Evolutionary conservation across 805 yeast species (phyloP).

Genomic region (Wickerhamiella siamensis): DNA sequence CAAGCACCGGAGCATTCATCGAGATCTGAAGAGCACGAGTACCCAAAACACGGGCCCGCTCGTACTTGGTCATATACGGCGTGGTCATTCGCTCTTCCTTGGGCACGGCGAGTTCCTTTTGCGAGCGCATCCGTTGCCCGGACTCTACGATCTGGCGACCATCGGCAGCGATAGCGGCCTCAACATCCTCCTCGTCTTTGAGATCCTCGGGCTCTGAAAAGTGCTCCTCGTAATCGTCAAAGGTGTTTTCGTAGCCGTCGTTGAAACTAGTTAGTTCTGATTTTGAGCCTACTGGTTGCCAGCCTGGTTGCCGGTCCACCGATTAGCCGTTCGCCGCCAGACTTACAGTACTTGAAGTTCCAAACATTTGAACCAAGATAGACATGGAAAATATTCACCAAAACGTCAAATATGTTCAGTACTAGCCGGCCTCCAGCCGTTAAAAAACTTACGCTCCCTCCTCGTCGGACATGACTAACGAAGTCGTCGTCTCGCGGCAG

Average conservation of each 20-base stretch:
- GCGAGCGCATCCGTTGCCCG: slow-evolving; percentile 49
- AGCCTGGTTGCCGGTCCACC: no score
- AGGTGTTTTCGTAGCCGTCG: slow-evolving; percentile 44
- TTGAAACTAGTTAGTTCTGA: slow-evolving; percentile 33
- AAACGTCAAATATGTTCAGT: no score
- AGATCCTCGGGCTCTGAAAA: slow-evolving; percentile 57
- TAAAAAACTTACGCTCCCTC: slow-evolving; percentile 27
- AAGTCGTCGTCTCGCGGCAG: neutral
- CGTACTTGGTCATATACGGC: slow-evolving; percentile 98
- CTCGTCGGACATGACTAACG: slow-evolving; percentile 29
- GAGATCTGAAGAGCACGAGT: slow-evolving; percentile 96
- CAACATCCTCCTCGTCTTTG: slow-evolving; percentile 30
- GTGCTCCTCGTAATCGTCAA: slow-evolving; percentile 57
- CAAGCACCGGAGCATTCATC: slow-evolving; percentile 96
- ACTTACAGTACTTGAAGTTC: neutral
- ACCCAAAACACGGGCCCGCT: slow-evolving; percentile 93
- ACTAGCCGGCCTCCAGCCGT: no score
- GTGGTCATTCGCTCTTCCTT: slow-evolving; percentile 84
- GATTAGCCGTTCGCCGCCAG: neutral
- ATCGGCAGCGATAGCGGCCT: slow-evolving; percentile 43
- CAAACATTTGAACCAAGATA: no score
- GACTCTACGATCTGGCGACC: slow-evolving; percentile 63
- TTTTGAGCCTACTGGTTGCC: no score
- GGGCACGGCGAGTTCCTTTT: slow-evolving; percentile 74
- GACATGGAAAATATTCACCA: no score